Evolutionary conservation across 306 rosid species (phyloP), one percentile per base, ranked within the genome.

Genomic region (Ziziphus jujuba): DNA sequence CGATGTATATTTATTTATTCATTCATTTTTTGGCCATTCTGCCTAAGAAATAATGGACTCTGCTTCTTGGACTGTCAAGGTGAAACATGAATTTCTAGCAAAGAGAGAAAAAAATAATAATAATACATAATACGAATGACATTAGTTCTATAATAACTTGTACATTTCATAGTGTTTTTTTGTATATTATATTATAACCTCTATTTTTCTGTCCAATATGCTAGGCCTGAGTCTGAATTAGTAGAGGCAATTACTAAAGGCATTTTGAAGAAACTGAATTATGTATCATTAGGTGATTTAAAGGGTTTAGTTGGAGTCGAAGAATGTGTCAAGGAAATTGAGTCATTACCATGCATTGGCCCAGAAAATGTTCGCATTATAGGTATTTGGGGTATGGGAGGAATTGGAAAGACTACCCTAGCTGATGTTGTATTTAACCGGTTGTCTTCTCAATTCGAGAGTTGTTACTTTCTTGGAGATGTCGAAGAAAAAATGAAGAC

Each of bases 381-480:
- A 25, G 76, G 68, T 13, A 31, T 72, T 25, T 63, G 76, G 70
- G 76, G 76, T 10, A 63, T 56, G 67, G 67, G 54, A 16, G 67
- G 67, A 22, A 62, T 62, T 2, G 67, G 54, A 11, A 62, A 62
- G 54, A 62, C 67, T 22, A 62, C 67, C 5, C 53, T 62, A 6
- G 54, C 59, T 22, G 40, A 1, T 16, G 17, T 15, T 19, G 24
- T 56, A 4, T 34, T 15, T 48, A 5, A 59, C 24, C 5, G 11
- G 21, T 10, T 1, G 0, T 0, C 53, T 25, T 63, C 43, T 17
- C 7, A 63, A n/a, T 63, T 63, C 2, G 55, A 63, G 4, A 56
- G 11, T 17, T 0, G 0, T 2, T 63, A 10, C 19, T 63, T 63
- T 28, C 40, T 63, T 1, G 38, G 21, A 44, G 25, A 63, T 63